Evolutionary conservation across 495 filamentous ascomycete species (phyloP), one percentile per base, ranked within the genome.

Genomic region (Neurospora terricola): DNA sequence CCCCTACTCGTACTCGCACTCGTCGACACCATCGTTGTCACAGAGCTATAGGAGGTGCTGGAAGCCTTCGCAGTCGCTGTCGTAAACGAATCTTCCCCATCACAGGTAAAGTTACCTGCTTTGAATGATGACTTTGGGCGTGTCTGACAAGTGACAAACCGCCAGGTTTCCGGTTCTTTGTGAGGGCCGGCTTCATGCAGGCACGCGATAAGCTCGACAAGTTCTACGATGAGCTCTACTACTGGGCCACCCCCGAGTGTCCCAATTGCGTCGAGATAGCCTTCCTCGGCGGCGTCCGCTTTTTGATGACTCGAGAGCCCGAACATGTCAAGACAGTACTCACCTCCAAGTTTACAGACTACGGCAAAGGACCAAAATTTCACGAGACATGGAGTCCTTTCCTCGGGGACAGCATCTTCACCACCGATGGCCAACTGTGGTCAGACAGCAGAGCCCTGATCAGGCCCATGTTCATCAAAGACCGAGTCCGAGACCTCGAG

Each of bases 301-400:
- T 84, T 37, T 74, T 88, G 16, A 75, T 88, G 34, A 88, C 87
- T 0, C 78, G 81, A 36, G 87, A 90, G 71, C 86, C 86, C 18
- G 87, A 87, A 73, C 88, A 89, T 72, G 80, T 90, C 75, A 89
- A 90, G 74, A 83, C 87, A 7, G 77, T 90, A 9, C 79, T 90
- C 43, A 85, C 88, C 0, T 83, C 85, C 34, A 86, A 89, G 59
- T 89, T 90, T 72, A 76, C 77, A 59, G 84, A 88, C 42, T 90
- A 82, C 75, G 87, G 87, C 45, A 88, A 89, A 76, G 88, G 87
- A 16, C 79, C 84, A 38, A 72, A 75, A 36, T 89, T 89, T 70
- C 80, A 86, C 68, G 73, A 82, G n/a, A 79, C 85, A 18, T 89
- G 85, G 85, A 78, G 82, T 68, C 85, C 84, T 11, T 89, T 89